Percentiles rank a stretch among this genome's conserved stretches.
These are phyloP conservation scores for Graphilbum sp. DNA, from an alignment of 2,329 filamentous ascomycete genomes.

Conservation along the genomic window DNA sequence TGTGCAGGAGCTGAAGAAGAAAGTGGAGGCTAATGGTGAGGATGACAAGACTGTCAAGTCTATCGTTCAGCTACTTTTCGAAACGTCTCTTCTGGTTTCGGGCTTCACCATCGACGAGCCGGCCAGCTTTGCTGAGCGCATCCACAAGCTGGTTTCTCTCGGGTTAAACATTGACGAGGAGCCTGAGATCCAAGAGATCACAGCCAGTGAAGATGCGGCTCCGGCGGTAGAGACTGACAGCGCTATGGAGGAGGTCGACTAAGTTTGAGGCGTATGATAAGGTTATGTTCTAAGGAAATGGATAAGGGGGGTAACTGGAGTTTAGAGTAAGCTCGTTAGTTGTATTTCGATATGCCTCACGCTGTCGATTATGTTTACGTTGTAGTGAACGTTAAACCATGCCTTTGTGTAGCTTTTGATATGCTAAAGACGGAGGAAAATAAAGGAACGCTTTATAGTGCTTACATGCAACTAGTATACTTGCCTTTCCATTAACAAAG, in stretches of 20 bases:
- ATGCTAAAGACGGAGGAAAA: too few relatives aligned
- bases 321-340: too few relatives aligned
- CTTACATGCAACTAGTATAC: too few relatives aligned
- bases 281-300: not conserved
- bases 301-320: not conserved
- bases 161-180: conserved; percentile 96
- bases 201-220: conserved; percentile 39
- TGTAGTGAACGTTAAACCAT: too few relatives aligned
- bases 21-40: conserved; percentile 95
- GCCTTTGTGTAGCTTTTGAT: too few relatives aligned
- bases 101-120: conserved; percentile 99
- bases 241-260: conserved; percentile 99
- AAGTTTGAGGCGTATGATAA: conserved; percentile 22
- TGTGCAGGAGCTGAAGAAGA: conserved; percentile 98
- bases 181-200: conserved; percentile 52
- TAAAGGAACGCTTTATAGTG: too few relatives aligned
- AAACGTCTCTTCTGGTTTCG: conserved; percentile 95
- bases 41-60: conserved; percentile 98
- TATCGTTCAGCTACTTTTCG: conserved; percentile 94
- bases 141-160: conserved; percentile 98
- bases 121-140: conserved; percentile 92
- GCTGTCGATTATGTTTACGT: too few relatives aligned
- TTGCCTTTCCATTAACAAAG: too few relatives aligned
- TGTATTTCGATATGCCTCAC: too few relatives aligned
- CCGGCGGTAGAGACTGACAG: conserved; percentile 55